phyloP scores from a whole-genome alignment of 441 rosid species.

The Viola pubescens region DNA sequence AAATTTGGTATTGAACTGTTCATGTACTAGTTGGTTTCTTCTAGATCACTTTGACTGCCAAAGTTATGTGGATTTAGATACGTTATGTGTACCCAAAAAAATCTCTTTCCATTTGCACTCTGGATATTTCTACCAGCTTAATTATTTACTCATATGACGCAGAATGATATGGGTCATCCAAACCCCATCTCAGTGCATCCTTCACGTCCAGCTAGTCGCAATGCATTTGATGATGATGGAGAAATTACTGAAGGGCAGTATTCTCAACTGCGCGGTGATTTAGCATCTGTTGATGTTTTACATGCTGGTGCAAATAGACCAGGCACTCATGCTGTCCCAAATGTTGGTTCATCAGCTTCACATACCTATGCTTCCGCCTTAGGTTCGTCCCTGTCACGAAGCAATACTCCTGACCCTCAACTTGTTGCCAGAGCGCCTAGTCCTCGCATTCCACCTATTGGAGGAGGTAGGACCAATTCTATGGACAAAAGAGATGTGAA shows the following conservation, averaged over 20 bases:
- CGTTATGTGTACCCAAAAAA: no score
- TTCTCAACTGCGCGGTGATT: constrained; percentile 34
- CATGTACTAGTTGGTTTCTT: no score
- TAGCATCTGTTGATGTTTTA: constrained; percentile 32
- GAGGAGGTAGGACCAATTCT: constrained; percentile 41
- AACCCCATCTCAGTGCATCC: constrained; percentile 38
- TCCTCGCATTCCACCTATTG: constrained; percentile 51
- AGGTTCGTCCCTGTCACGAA: constrained; percentile 56
- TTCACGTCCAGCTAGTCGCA: constrained; percentile 54
- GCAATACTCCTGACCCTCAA: constrained; percentile 61
- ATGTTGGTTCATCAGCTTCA: constrained; percentile 36
- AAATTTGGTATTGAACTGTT: no score
- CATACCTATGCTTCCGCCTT: constrained; percentile 56
- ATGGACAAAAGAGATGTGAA: constrained; percentile 39
- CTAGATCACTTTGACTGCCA: no score
- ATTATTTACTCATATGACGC: constrained; percentile 25
- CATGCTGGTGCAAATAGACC: constrained; percentile 28
- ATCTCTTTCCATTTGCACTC: constrained; percentile 2
- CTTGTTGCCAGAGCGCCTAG: constrained; percentile 51
- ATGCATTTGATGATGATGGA: constrained; percentile 39
- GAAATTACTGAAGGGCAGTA: constrained; percentile 40
- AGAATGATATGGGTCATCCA: constrained; percentile 46
- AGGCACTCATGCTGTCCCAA: constrained; percentile 20
- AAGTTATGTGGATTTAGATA: no score
- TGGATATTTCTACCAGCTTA: constrained; percentile 4